Conservation (phyloP, 495 filamentous ascomycete species). For the Penicillium goetzii region DNA sequence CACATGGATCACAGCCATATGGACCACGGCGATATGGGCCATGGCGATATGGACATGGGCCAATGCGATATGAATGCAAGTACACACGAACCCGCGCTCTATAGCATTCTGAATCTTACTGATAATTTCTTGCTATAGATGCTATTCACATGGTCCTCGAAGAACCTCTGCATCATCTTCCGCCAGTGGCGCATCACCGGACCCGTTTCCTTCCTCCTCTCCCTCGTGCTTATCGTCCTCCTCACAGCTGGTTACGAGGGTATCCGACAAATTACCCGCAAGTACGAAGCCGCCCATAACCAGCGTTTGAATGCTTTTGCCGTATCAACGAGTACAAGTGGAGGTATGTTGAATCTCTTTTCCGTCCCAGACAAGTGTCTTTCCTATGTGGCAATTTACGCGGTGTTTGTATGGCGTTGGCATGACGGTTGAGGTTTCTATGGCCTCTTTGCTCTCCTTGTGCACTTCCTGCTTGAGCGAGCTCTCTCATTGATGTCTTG, state of each 20-base stretch:
- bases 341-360: constrained; percentile 51
- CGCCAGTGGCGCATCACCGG: constrained; percentile 82
- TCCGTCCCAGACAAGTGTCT: background rate
- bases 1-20: constrained; percentile 48
- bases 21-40: constrained; percentile 48
- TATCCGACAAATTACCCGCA: constrained; percentile 72
- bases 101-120: constrained; percentile 10
- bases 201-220: constrained; percentile 72
- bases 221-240: constrained; percentile 77
- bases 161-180: constrained; percentile 94
- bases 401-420: constrained; percentile 11
- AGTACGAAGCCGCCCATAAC: constrained; percentile 69
- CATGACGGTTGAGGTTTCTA: constrained; percentile 11
- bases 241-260: constrained; percentile 91
- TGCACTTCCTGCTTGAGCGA: constrained; percentile 23
- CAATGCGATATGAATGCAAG: constrained; percentile 86
- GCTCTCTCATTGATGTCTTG: constrained; percentile 43
- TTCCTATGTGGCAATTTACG: background rate
- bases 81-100: constrained; percentile 7
- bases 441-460: background rate
- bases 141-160: constrained; percentile 95
- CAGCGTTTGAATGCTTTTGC: constrained; percentile 53
- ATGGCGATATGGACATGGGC: constrained; percentile 64
- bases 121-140: constrained; percentile 58
- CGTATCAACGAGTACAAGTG: constrained; percentile 26